Percentiles rank a stretch among this genome's conserved stretches.
phyloP scores from a whole-genome alignment of 2,329 filamentous ascomycete species.

The Piedraia hortae region DNA sequence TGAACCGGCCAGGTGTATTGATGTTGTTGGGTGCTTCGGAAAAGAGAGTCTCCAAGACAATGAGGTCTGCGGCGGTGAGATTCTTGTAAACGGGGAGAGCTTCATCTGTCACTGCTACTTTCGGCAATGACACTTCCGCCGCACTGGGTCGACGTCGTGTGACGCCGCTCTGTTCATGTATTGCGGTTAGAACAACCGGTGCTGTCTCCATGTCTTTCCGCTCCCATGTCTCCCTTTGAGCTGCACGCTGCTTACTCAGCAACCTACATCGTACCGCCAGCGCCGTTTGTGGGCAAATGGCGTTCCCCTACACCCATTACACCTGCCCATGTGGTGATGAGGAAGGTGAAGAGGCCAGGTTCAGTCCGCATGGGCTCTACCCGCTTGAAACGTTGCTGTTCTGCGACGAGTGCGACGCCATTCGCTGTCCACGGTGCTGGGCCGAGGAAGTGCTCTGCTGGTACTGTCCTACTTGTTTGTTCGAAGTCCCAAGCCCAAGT shows the following conservation, averaged over 20 bases:
- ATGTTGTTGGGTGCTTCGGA: no score
- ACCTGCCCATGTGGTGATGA: constrained; percentile 27
- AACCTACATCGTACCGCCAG: no score
- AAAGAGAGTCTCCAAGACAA: constrained; percentile 1
- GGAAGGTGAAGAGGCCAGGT: constrained; percentile 38
- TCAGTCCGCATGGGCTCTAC: constrained; percentile 77
- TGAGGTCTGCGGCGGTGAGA: constrained; percentile 1
- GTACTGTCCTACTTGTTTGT: constrained; percentile 84
- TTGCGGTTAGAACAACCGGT: no score
- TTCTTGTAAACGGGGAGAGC: no score
- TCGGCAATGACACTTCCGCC: no score
- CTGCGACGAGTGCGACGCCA: constrained; percentile 92
- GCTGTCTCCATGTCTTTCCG: no score
- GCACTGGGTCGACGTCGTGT: no score
- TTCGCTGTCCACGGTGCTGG: constrained; percentile 76
- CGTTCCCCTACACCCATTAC: constrained; percentile 35
- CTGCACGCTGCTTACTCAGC: no score
- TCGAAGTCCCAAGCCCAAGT: constrained; percentile 82
- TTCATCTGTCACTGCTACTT: neutral
- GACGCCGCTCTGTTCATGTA: constrained; percentile 1
- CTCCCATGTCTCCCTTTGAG: no score
- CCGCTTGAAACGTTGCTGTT: constrained; percentile 83
- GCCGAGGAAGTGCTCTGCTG: constrained; percentile 83
- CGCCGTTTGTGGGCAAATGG: no score
- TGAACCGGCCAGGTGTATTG: no score